Base-by-base conservation (phyloP, 129 eudicot genomes). In the Lonicera japonica region DNA sequence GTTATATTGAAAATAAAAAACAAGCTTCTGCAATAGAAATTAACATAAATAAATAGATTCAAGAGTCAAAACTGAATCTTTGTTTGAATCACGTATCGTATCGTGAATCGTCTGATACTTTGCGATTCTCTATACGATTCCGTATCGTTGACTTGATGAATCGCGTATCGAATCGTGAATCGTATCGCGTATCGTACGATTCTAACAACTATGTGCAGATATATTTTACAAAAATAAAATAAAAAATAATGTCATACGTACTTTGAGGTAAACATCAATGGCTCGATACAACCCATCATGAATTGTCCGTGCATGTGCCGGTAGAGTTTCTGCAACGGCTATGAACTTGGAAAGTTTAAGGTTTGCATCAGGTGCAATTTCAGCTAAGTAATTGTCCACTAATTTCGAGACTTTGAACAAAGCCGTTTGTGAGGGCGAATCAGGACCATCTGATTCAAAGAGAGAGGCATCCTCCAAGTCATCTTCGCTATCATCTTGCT, bases 321-420 rank as follows among this genome's bases (percentile, higher is more conserved):
- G 99, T 63, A 92, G 78, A 64, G 81, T 55, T 45, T 88, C 96
- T 14, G 99, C 99, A 59, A 92, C 67, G 4, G 86, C 91, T 17
- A 85, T 69, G 70, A 92, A 92, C 79, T 82, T 79, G 65, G 80
- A 75, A 48, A 88, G 91, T 78, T 92, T 92, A 56, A 92, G 99
- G 73, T 92, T 92, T 34, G 85, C 81, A 65, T 92, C 96, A 19
- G 99, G 95, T 13, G 99, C 99, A 46, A 92, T 88, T 68, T 92
- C 99, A 21, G 95, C 84, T 50, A 92, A 79, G 83, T 87, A 92
- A 75, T 75, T 87, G 66, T 92, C 99, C 61, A 92, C 89, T 54
- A 92, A 67, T 53, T 83, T 85, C 0, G 99, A 78, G 16, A 94
- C 99, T 62, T 83, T 94, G 61, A 70, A 80, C 29, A 94, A 52